These are phyloP conservation scores for Tricholoma sp. DNA, from an alignment of 768 basidiomycete genomes.

Conservation along the genomic window DNA sequence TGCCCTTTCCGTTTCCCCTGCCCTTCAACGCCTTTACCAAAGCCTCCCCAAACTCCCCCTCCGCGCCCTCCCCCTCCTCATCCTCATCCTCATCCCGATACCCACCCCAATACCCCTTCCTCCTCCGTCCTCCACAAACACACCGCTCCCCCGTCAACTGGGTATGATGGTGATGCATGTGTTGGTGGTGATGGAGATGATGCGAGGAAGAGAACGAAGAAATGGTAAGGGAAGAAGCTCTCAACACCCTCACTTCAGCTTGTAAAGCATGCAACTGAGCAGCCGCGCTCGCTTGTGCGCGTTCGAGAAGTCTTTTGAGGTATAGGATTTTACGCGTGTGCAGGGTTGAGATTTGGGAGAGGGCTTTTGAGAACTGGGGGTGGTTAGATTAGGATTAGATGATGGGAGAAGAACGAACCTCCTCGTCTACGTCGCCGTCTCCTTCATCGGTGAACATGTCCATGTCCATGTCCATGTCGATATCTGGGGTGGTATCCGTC, in stretches of 20 bases:
- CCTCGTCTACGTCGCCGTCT: conserved; percentile 65
- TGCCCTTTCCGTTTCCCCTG: conserved; percentile 46
- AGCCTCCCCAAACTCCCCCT: conserved; percentile 27
- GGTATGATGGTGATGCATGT: conserved; percentile 18
- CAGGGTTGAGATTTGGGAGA: conserved; percentile 33
- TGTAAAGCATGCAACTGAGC: conserved; percentile 84
- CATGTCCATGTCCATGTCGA: conserved; percentile 42
- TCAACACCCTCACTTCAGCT: conserved; percentile 69
- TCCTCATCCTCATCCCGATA: conserved; percentile 49
- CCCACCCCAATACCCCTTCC: conserved; percentile 69
- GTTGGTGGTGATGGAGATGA: conserved; percentile 15
- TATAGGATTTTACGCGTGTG: conserved; percentile 58
- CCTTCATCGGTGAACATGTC: conserved; percentile 67
- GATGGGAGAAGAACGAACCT: conserved; percentile 35
- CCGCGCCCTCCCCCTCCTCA: conserved; percentile 26
- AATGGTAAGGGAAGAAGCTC: conserved; percentile 14
- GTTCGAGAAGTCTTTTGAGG: conserved; percentile 77
- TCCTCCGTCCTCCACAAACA: conserved; percentile 57
- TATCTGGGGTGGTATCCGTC: not conserved
- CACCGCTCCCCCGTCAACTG: conserved; percentile 24
- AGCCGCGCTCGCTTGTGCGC: conserved; percentile 71
- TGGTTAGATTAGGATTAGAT: not conserved
- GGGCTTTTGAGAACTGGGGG: conserved; percentile 32
- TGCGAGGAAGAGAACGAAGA: conserved; percentile 22
- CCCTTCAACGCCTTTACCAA: conserved; percentile 44